phyloP scores from a whole-genome alignment of 768 basidiomycete genomes.

The Candolleomyces aberdarensis region DNA sequence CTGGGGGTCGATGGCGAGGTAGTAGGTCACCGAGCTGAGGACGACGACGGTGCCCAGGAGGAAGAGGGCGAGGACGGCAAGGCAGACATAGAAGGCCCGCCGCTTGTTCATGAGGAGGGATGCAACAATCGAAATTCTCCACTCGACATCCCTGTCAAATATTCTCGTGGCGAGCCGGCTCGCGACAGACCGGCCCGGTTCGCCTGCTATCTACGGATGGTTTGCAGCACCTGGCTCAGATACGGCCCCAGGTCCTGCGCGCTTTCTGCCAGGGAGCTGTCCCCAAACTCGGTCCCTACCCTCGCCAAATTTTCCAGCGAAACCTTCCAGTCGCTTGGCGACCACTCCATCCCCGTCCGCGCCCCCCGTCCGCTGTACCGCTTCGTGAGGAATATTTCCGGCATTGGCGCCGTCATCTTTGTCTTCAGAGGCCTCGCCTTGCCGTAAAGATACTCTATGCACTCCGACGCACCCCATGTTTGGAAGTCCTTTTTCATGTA shows the following conservation, averaged over 20 bases:
- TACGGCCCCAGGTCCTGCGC: conserved; percentile 47
- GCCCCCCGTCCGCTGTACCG: conserved; percentile 49
- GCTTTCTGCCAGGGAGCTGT: conserved; percentile 50
- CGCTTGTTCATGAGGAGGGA: conserved; percentile 40
- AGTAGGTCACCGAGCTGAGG: conserved; percentile 87
- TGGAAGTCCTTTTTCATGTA: conserved; percentile 34
- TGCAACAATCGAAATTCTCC: conserved; percentile 1
- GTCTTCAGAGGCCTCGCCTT: conserved; percentile 7
- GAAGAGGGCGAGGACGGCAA: conserved; percentile 63
- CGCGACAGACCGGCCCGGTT: conserved; percentile 1
- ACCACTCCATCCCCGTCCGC: conserved; percentile 75
- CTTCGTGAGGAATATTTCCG: conserved; percentile 47
- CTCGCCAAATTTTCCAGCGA: conserved; percentile 42
- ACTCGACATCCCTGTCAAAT: too few relatives aligned
- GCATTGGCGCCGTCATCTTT: conserved; percentile 34
- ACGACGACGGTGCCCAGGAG: conserved; percentile 88
- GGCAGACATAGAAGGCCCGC: conserved; percentile 40
- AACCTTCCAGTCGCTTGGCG: conserved; percentile 62
- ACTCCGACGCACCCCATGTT: conserved; percentile 53
- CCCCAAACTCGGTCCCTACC: conserved; percentile 52
- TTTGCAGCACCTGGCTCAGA: conserved; percentile 23
- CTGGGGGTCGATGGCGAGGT: conserved; percentile 73
- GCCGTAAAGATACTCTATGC: conserved; percentile 50
- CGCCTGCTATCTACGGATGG: neutral
- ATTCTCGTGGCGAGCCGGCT: conserved; percentile 6